Evolutionary conservation across 2,329 filamentous ascomycete species (phyloP).

Genomic region (Pseudocercospora crystallina): DNA sequence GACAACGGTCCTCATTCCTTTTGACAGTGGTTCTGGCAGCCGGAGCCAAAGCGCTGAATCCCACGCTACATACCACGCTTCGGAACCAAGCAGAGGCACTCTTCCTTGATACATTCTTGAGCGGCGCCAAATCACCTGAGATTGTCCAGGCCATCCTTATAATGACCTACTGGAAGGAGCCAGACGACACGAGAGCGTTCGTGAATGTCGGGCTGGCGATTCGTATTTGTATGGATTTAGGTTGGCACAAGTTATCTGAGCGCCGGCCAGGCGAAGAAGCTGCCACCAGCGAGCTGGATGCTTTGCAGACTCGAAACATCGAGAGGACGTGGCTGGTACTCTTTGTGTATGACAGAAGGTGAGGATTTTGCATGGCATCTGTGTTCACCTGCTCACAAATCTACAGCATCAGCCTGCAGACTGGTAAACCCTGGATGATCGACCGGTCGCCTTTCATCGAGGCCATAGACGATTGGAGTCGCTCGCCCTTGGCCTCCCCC

Average conservation of each 20-base stretch:
- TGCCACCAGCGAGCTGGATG: constrained; percentile 8
- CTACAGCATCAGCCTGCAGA: constrained; percentile 42
- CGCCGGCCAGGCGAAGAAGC: neutral
- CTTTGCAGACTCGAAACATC: constrained; percentile 36
- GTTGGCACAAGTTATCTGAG: constrained; percentile 40
- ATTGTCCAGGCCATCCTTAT: constrained; percentile 42
- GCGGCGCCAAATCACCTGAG: constrained; percentile 41
- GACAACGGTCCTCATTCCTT: constrained; percentile 39
- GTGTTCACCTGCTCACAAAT: neutral
- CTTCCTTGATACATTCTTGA: constrained; percentile 33
- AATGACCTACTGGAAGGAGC: constrained; percentile 46
- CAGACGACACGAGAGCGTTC: constrained; percentile 44
- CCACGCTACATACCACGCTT: constrained; percentile 33
- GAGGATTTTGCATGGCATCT: constrained; percentile 3
- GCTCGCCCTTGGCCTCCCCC: constrained; percentile 32
- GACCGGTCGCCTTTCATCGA: constrained; percentile 40
- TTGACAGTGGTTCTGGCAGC: constrained; percentile 38
- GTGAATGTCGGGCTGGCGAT: constrained; percentile 43
- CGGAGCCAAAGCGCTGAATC: constrained; percentile 40
- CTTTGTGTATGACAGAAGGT: constrained; percentile 45
- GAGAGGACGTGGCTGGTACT: constrained; percentile 42
- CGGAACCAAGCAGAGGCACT: constrained; percentile 35
- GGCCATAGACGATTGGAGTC: constrained; percentile 39
- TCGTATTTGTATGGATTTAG: constrained; percentile 43
- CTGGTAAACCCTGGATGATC: constrained; percentile 47